Conservation (phyloP, 129 eudicot species). For the Erigeron canadensis region DNA sequence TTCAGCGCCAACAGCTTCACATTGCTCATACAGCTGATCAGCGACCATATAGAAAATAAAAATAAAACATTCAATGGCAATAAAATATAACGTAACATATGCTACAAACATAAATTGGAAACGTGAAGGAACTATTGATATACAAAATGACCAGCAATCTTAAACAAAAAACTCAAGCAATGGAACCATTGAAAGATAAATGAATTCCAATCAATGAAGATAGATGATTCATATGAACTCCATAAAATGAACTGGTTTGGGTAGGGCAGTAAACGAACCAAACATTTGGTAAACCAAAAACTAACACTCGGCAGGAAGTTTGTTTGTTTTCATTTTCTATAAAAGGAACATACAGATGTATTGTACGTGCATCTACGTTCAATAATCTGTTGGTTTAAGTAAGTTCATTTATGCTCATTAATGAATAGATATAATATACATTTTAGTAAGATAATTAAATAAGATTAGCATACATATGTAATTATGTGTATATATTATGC, state of each 20-base stretch:
- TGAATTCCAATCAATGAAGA: not conserved
- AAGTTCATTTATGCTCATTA: no score
- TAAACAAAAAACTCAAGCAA: not conserved
- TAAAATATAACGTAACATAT: not conserved
- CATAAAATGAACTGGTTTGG: not conserved
- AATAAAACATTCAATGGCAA: slow-evolving; percentile 7
- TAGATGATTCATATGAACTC: not conserved
- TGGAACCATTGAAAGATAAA: not conserved
- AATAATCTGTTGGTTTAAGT: no score
- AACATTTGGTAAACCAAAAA: not conserved
- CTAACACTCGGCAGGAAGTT: not conserved
- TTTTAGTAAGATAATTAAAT: no score
- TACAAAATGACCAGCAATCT: not conserved
- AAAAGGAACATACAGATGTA: no score
- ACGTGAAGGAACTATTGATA: not conserved
- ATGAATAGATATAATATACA: no score
- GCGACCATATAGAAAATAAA: no score
- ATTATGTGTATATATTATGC: no score
- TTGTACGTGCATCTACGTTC: no score
- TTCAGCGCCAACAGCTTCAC: slow-evolving; percentile 85
- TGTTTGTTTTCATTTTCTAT: not conserved
- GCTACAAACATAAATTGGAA: not conserved
- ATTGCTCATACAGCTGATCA: slow-evolving; percentile 76
- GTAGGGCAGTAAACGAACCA: not conserved
- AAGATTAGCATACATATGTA: no score